Conservation (phyloP, 1,139 yeast species). For the Nakaseomyces sp. region DNA sequence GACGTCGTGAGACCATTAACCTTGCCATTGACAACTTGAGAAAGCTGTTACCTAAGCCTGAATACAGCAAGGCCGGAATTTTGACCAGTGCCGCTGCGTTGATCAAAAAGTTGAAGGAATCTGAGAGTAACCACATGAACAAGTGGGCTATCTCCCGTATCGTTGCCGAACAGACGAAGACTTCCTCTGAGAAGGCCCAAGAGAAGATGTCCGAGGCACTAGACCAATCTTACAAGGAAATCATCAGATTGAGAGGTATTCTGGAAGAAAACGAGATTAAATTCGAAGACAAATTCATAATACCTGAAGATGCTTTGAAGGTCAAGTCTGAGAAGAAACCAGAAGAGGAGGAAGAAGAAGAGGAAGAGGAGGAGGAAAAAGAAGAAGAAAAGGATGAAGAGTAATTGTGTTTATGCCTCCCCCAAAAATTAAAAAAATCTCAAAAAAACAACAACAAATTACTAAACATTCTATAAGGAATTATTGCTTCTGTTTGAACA, state of each 20-base stretch:
- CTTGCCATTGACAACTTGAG: conserved; percentile 81
- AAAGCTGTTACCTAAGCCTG: conserved; percentile 71
- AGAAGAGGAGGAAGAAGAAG: neutral
- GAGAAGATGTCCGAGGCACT: conserved; percentile 72
- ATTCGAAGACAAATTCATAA: conserved; percentile 7
- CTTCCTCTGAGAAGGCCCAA: conserved; percentile 67
- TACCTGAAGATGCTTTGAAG: conserved; percentile 5
- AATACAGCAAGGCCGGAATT: conserved; percentile 86
- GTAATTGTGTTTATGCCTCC: neutral
- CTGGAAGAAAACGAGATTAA: conserved; percentile 15
- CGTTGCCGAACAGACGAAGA: conserved; percentile 82
- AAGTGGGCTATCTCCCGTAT: conserved; percentile 92
- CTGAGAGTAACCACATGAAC: conserved; percentile 79
- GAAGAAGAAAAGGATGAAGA: neutral
- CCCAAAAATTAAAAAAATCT: too few species aligned
- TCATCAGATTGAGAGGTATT: conserved; percentile 64
- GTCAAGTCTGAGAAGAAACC: neutral
- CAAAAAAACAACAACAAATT: too few species aligned
- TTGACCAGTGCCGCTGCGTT: conserved; percentile 82
- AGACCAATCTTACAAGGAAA: conserved; percentile 87
- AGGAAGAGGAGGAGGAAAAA: neutral
- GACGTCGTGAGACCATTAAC: conserved; percentile 90
- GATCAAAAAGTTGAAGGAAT: conserved; percentile 78
- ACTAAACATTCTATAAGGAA: too few species aligned
- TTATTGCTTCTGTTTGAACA: too few species aligned